Evolutionary conservation across 2,329 filamentous ascomycete species (phyloP), one percentile per base, ranked within the genome.

Genomic region (Aspergillus sp.): DNA sequence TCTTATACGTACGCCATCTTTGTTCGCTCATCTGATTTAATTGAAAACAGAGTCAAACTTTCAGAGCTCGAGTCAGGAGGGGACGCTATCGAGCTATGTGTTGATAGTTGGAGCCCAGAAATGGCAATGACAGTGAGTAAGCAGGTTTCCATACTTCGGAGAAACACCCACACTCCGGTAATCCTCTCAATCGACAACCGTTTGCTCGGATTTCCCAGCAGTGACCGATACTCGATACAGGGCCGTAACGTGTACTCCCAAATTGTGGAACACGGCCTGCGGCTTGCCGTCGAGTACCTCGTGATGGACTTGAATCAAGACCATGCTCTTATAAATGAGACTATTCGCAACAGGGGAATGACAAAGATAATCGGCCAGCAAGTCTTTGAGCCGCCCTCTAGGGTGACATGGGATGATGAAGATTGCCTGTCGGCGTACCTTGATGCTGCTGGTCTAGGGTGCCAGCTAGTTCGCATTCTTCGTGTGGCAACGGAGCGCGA

Each of bases 1-100:
- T 76, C 80, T 21, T 78, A 81, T 50, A 77, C 76, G 2, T 74
- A 78, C 60, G 71, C 74, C 9, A 71, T 78, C 11, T 69, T 74
- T 25, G 64, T 78, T 6, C 72, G 71, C 11, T 67, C 71, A 4
- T 77, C 76, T 2, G 69, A 74, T 45, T 62, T 77, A 19, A 63
- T 68, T 6, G 66, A 68, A 2, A 68, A 66, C 23, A 59, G 61
- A 27, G 66, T 77, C 17, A 78, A 82, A 46, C 73, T 85, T 62
- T 74, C 79, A 5, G 77, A 81, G 45, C 73, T 87, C 2, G 84
- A 87, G 69, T 84, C 84, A 7, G 78, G 81, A 8, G 84, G 79
- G 7, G 85, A 87, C 72, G 83, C 82, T 21, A 80, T 87, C 43
- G 85, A 87, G 65, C 73, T 87, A 3, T 82, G 84, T 57, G 79